Percentiles rank a stretch among this genome's conserved stretches.
These are phyloP conservation scores for Neurospora sp. DNA, from an alignment of 495 filamentous ascomycete genomes.

Conservation along the genomic window DNA sequence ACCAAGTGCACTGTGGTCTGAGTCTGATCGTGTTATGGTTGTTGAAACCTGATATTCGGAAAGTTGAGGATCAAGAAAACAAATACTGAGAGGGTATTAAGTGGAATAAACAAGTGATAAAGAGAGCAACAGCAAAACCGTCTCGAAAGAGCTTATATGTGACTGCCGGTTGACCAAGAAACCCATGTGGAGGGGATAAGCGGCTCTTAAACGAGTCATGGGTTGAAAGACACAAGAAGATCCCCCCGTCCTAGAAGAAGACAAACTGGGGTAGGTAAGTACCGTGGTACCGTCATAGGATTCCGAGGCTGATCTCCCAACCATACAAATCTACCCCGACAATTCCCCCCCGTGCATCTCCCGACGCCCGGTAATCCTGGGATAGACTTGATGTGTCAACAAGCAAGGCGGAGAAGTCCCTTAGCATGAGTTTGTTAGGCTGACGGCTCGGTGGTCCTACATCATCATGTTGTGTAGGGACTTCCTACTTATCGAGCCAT, in stretches of 20 bases:
- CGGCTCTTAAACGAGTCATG: neutral
- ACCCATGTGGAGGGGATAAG: neutral
- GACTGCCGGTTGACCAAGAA: neutral
- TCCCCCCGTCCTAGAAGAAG: neutral
- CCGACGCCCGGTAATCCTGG: neutral
- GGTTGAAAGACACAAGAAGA: neutral
- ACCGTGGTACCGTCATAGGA: neutral
- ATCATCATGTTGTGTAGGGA: neutral
- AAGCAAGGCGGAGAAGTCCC: neutral
- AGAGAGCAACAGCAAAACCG: neutral
- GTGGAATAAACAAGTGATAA: neutral
- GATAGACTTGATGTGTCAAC: neutral
- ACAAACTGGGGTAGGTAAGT: neutral
- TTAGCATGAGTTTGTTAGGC: neutral
- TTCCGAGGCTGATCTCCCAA: neutral
- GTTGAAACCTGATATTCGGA: neutral
- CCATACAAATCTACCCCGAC: neutral
- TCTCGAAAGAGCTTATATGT: neutral
- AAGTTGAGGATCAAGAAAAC: neutral
- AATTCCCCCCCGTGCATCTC: neutral
- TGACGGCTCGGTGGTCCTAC: neutral
- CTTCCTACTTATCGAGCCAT: neutral
- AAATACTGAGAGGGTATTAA: neutral
- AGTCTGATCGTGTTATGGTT: neutral
- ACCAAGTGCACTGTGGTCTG: neutral